Base-by-base conservation (phyloP, 192 early-diverging fungal species). In the Diversispora eburnea region DNA sequence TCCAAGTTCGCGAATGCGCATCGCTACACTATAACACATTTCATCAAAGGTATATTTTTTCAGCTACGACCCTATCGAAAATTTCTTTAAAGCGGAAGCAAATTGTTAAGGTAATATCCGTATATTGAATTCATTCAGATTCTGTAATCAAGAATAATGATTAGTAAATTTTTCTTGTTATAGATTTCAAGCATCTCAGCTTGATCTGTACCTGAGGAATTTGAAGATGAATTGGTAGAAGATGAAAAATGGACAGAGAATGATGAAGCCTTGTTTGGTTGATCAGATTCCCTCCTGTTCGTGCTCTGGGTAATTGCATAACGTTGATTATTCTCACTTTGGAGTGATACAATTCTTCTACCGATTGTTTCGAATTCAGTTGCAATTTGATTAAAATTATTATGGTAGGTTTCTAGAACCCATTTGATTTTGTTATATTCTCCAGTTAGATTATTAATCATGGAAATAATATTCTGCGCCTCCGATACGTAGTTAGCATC, bases 11-110 rank as follows among this genome's bases (percentile, higher is more conserved):
- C 47, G 46, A 67, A 67, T 67, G 19, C 39, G 17, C 65, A 64
- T 43, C 13, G 33, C 62, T 64, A 64, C 33, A 64, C 15, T 19
- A 43, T 19, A 46, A 64, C 62, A 64, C 62, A 64, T 64, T n/a
- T 64, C 33, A 39, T 64, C 33, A 39, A 64, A 64, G 13, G 42
- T 64, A 64, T 64, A 64, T 20, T 64, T 64, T 58, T 58, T 58
- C 22, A 2, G 22, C 22, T n/a, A 64, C 41, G 4, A 64, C 0
- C 42, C 62, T 39, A 64, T 64, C 62, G 3, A 64, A 64, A n/a
- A 64, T 43, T 64, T 64, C 15, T 46, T 64, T 64, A 42, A 64
- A 64, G 15, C 0, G 10, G 62, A 39, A 39, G 15, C 22, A 64
- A 46, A 63, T 45, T 43, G 61, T 39, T 45, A 63, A 63, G 5